Evolutionary conservation across 2,329 filamentous ascomycete genomes (phyloP).

Genomic region (Penicillium sp.): DNA sequence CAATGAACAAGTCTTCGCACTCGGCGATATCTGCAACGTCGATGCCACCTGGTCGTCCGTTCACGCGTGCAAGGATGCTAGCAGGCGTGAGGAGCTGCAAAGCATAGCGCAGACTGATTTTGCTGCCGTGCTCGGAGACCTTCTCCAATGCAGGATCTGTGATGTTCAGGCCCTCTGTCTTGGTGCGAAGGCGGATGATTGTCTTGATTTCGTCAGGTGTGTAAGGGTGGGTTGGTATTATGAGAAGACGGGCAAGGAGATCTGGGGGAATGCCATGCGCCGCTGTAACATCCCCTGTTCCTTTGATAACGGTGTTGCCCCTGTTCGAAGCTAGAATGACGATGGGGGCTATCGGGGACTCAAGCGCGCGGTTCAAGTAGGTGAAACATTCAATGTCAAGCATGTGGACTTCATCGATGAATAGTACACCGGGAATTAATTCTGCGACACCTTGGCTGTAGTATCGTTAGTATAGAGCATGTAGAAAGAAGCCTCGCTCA

Average conservation of each 20-base stretch:
- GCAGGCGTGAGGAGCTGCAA: slow-evolving; percentile 86
- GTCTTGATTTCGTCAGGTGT: slow-evolving; percentile 82
- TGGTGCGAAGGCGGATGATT: slow-evolving; percentile 80
- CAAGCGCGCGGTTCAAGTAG: slow-evolving; percentile 96
- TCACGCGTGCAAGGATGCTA: slow-evolving; percentile 84
- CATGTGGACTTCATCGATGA: slow-evolving; percentile 99
- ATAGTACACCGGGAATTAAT: slow-evolving; percentile 94
- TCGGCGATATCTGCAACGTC: slow-evolving; percentile 73
- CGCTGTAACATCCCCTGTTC: slow-evolving; percentile 71
- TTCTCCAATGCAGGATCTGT: slow-evolving; percentile 80
- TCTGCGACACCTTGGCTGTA: slow-evolving; percentile 80
- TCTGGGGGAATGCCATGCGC: slow-evolving; percentile 93
- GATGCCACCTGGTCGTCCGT: slow-evolving; percentile 67
- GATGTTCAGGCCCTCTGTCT: slow-evolving; percentile 75
- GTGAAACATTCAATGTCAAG: slow-evolving; percentile 99
- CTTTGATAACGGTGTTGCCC: slow-evolving; percentile 87
- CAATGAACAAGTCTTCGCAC: slow-evolving; percentile 79
- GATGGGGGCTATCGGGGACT: slow-evolving; percentile 90
- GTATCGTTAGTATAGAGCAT: background rate
- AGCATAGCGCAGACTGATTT: slow-evolving; percentile 87
- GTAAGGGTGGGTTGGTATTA: slow-evolving; percentile 92
- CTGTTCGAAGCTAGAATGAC: slow-evolving; percentile 97
- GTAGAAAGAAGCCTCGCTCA: background rate
- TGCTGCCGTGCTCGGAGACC: slow-evolving; percentile 79
- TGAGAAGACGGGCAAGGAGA: slow-evolving; percentile 87